These are phyloP conservation scores for Neofusicoccum ribis DNA, from an alignment of 2,329 filamentous ascomycete species.

Conservation along the genomic window DNA sequence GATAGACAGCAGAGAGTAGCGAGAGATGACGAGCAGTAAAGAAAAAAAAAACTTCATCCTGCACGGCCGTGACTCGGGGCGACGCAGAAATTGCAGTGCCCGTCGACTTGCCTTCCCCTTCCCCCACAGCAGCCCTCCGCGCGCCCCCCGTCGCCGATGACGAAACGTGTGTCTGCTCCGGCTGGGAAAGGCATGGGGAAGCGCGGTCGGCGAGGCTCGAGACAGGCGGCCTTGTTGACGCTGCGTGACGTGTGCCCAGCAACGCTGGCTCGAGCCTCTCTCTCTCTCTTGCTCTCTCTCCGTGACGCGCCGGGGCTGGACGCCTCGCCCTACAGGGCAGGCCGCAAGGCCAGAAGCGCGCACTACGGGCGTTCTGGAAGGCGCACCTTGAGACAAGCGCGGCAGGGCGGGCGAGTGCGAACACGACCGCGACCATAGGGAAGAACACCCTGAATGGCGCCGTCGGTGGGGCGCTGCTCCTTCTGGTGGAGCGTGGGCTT, in stretches of 20 bases:
- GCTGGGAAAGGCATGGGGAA: too few relatives aligned
- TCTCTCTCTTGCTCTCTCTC: background rate
- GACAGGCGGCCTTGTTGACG: background rate
- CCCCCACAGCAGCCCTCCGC: background rate
- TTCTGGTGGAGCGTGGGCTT: background rate
- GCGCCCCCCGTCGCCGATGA: too few relatives aligned
- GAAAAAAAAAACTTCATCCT: background rate
- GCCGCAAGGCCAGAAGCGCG: too few relatives aligned
- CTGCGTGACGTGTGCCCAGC: background rate
- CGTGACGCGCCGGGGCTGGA: background rate
- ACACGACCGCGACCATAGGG: too few relatives aligned
- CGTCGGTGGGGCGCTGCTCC: background rate
- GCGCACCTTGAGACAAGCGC: background rate
- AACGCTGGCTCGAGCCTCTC: background rate
- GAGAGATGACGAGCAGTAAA: background rate
- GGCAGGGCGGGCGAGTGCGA: too few relatives aligned
- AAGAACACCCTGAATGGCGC: background rate
- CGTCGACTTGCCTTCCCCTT: background rate
- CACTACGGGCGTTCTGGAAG: slow-evolving; percentile 2
- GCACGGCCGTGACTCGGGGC: too few relatives aligned
- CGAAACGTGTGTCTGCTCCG: too few relatives aligned
- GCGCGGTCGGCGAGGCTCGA: background rate
- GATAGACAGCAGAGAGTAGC: background rate
- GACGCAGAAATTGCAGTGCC: background rate
- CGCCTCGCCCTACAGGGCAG: background rate